Percentiles rank a stretch among this genome's conserved stretches.
Evolutionary conservation across 2,329 filamentous ascomycete genomes (phyloP).

Genomic region (Sclerotinia borealis): DNA sequence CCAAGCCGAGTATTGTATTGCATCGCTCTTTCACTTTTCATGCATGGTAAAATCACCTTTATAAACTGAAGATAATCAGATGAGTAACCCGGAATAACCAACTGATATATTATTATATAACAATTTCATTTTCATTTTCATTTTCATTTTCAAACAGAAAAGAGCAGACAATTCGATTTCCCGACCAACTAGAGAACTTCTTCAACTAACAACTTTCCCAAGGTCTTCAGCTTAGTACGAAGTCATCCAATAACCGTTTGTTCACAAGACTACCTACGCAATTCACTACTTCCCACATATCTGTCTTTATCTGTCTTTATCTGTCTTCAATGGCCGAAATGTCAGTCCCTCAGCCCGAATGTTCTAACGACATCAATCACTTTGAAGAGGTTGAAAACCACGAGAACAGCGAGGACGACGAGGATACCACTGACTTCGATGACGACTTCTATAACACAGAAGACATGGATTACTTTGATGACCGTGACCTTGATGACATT

Average conservation of each 20-base stretch:
- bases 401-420: no score
- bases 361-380: background rate
- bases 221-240: no score
- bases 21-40: no score
- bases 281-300: no score
- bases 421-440: background rate
- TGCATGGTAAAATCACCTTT: no score
- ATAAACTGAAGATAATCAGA: background rate
- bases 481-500: background rate
- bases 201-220: no score
- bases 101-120: no score
- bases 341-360: background rate
- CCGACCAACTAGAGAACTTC: background rate
- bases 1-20: no score
- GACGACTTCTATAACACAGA: background rate
- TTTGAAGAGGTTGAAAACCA: background rate
- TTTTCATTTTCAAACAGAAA: background rate
- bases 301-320: background rate
- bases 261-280: background rate
- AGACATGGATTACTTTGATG: no score
- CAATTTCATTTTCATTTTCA: no score
- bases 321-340: background rate
- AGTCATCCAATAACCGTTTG: no score
- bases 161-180: background rate
- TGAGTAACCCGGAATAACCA: background rate